Base-by-base conservation (phyloP, 179 eudicot genomes). In the Heliamphora pulchella region DNA sequence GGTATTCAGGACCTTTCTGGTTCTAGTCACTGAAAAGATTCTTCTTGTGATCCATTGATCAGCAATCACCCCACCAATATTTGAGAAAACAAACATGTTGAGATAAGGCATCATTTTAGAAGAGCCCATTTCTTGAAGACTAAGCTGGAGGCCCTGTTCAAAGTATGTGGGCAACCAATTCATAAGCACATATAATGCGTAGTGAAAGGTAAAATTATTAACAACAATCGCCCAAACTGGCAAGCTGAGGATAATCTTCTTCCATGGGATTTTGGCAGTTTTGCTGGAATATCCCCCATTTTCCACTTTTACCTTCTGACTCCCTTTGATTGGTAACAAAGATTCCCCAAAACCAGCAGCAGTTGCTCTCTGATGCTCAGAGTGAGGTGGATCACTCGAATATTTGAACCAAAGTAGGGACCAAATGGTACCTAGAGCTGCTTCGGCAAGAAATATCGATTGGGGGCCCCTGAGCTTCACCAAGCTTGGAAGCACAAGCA, bases 141-240 rank as follows among this genome's bases (percentile, higher is more conserved):
- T 93, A 77, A 89, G 96, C 78, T 90, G 89, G 69, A 94, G 89
- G 48, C 98, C 98, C 62, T 86, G 90, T 80, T 94, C 94, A 58
- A 94, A 94, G 79, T 94, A 94, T 15, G 98, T 94, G 4, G 98
- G 98, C 47, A 94, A 85, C 98, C 98, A 94, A 75, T 94, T 94
- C 98, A 94, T 93, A 44, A 94, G 94, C 54, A 94, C 96, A 55
- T 94, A 94, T 66, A 94, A 87, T 18, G 91, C 98, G 51, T 94
- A 94, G 85, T 94, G 98, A 79, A 94, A 93, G 46, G 97, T 93
- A 84, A 94, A 94, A 55, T 94, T 94, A 78, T 94, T 94, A 70
- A 91, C 96, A 58, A 94, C 98, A 78, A 94, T 94, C 10, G 97
- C 97, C 98, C 98, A 94, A 53, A 94, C 96, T 0, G 97, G 96